Conservation (phyloP, 2,329 filamentous ascomycete species). For the Ophiostoma ulmi region DNA sequence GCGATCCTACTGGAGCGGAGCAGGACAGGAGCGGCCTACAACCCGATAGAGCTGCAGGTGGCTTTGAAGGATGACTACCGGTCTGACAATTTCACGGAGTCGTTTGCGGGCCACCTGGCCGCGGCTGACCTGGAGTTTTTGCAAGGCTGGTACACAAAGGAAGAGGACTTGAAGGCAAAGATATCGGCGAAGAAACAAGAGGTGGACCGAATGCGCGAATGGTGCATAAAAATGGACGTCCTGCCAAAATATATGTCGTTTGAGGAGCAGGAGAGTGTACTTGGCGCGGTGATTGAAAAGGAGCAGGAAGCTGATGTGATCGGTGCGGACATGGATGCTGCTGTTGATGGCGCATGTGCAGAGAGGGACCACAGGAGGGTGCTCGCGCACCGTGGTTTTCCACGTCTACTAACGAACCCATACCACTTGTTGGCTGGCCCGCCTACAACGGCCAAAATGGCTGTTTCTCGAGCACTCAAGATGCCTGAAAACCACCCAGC, state of each 20-base stretch:
- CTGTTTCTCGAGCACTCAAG: slow-evolving; percentile 38
- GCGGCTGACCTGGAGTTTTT: background rate
- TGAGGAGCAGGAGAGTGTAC: slow-evolving; percentile 1
- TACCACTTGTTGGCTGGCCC: slow-evolving; percentile 39
- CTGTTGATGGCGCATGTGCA: background rate
- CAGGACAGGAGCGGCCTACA: background rate
- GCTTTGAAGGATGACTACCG: background rate
- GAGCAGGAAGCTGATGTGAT: background rate
- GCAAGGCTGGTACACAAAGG: background rate
- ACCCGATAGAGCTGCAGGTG: background rate
- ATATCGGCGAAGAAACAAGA: background rate
- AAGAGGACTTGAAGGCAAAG: background rate
- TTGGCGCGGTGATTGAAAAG: background rate
- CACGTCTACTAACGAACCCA: slow-evolving; percentile 46
- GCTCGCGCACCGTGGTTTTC: slow-evolving; percentile 33
- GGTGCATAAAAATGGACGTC: background rate
- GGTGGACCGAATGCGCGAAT: background rate
- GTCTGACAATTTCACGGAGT: background rate
- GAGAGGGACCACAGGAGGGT: background rate
- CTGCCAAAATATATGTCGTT: background rate
- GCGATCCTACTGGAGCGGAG: background rate
- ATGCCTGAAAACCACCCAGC: slow-evolving; percentile 37
- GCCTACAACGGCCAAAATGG: slow-evolving; percentile 38
- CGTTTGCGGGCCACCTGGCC: background rate
- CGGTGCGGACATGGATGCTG: background rate